A percentile compares a stretch with the other conserved stretches of the same genome.
Evolutionary conservation across 2,329 filamentous ascomycete species (phyloP).

Genomic region (Colletotrichum acutatum): DNA sequence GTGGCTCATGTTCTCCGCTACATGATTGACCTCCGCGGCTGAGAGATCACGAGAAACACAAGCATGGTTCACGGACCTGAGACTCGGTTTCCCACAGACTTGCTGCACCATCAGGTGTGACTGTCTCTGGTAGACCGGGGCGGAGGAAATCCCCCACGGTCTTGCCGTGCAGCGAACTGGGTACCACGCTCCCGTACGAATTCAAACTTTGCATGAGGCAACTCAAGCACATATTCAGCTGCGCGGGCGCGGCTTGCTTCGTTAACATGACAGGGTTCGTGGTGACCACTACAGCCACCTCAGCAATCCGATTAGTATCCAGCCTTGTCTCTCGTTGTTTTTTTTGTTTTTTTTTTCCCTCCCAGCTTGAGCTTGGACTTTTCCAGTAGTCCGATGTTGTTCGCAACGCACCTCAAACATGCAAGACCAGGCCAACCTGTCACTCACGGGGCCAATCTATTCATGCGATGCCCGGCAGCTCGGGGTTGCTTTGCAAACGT

Average conservation of each 20-base stretch:
- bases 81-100: slow-evolving; percentile 16
- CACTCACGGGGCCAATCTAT: slow-evolving; percentile 29
- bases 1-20: not conserved
- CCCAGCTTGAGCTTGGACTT: slow-evolving; percentile 23
- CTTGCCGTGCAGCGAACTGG: not conserved
- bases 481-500: slow-evolving; percentile 6
- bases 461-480: slow-evolving; percentile 33
- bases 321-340: not conserved
- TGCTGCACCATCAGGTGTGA: slow-evolving; percentile 14
- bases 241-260: slow-evolving; percentile 16
- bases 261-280: not conserved
- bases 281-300: not conserved
- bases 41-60: not conserved
- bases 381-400: slow-evolving; percentile 31
- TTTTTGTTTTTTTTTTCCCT: not conserved
- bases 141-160: slow-evolving; percentile 2
- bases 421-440: slow-evolving; percentile 21
- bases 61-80: slow-evolving; percentile 15
- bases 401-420: slow-evolving; percentile 45
- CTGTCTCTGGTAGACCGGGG: not conserved
- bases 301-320: slow-evolving; percentile 20
- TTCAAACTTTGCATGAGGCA: slow-evolving; percentile 17
- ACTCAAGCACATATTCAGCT: slow-evolving; percentile 8
- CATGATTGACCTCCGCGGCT: not conserved
- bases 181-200: not conserved